These are phyloP conservation scores for Trametes sanguinea DNA, from an alignment of 768 basidiomycete species.

Conservation along the genomic window DNA sequence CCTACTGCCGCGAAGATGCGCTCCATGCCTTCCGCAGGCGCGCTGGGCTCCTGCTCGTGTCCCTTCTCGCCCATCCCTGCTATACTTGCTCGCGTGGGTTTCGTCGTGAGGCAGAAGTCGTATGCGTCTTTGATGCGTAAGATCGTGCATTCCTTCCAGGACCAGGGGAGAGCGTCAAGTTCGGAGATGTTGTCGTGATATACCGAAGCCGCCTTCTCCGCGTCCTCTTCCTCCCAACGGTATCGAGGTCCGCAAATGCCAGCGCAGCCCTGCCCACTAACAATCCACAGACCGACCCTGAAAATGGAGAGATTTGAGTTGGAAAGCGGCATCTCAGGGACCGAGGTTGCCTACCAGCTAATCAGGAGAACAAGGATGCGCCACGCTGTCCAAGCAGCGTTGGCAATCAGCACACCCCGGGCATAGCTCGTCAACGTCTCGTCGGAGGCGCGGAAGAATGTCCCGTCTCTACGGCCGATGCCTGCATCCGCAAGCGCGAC, in stretches of 20 bases:
- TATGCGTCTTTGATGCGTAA: slow-evolving; percentile 75
- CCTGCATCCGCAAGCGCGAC: slow-evolving; percentile 51
- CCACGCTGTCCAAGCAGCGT: slow-evolving; percentile 83
- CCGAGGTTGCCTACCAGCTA: slow-evolving; percentile 55
- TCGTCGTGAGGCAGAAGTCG: slow-evolving; percentile 71
- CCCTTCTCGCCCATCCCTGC: slow-evolving; percentile 35
- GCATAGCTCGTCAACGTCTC: slow-evolving; percentile 77
- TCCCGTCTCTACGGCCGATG: slow-evolving; percentile 58
- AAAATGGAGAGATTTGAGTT: not conserved
- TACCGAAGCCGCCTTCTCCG: slow-evolving; percentile 56
- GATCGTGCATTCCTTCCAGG: slow-evolving; percentile 73
- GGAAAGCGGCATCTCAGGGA: not conserved
- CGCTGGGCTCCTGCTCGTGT: slow-evolving; percentile 22
- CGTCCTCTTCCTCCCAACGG: slow-evolving; percentile 81
- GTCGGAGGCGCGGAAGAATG: slow-evolving; percentile 66
- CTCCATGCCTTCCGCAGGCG: slow-evolving; percentile 56
- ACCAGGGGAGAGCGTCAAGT: slow-evolving; percentile 65
- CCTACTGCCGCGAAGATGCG: slow-evolving; percentile 60
- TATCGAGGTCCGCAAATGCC: slow-evolving; percentile 84
- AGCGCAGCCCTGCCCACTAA: slow-evolving; percentile 75
- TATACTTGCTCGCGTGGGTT: slow-evolving; percentile 40
- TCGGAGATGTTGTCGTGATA: slow-evolving; percentile 52
- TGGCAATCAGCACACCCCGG: slow-evolving; percentile 75
- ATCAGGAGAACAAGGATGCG: slow-evolving; percentile 63
- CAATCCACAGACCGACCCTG: slow-evolving; percentile 78